Conservation (phyloP, 2,329 filamentous ascomycete genomes). For the Fusarium sp. region DNA sequence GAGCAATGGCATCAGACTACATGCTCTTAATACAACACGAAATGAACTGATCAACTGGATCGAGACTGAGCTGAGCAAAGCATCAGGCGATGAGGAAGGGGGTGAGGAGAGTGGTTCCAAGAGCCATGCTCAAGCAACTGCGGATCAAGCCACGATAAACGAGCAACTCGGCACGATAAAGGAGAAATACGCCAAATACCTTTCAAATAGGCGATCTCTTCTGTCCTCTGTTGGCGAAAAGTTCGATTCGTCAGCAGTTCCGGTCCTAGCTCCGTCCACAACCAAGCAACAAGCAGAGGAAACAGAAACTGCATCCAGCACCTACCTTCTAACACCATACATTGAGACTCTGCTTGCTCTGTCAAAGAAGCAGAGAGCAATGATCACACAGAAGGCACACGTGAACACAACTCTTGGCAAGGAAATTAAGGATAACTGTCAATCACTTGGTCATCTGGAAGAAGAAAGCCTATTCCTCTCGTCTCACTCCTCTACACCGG, state of each 20-base stretch:
- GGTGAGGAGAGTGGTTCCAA: constrained; percentile 45
- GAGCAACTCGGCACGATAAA: constrained; percentile 61
- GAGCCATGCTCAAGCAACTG: constrained; percentile 33
- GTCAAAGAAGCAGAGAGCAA: constrained; percentile 67
- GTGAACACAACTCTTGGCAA: constrained; percentile 62
- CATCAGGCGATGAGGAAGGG: constrained; percentile 54
- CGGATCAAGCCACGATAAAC: constrained; percentile 50
- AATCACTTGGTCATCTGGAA: constrained; percentile 65
- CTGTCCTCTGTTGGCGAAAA: constrained; percentile 55
- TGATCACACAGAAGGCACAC: constrained; percentile 70
- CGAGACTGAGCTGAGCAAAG: constrained; percentile 69
- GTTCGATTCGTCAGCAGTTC: constrained; percentile 46
- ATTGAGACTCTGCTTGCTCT: constrained; percentile 65
- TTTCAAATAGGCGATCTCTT: constrained; percentile 62
- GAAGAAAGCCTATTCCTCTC: constrained; percentile 73
- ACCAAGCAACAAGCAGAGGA: constrained; percentile 24
- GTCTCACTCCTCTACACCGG: constrained; percentile 58
- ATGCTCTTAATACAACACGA: constrained; percentile 67
- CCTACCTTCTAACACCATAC: constrained; percentile 67
- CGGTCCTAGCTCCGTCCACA: constrained; percentile 31
- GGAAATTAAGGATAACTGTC: constrained; percentile 63
- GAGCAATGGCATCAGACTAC: constrained; percentile 57
- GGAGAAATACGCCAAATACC: constrained; percentile 66
- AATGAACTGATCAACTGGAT: constrained; percentile 74
- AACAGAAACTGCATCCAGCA: constrained; percentile 40